A percentile compares a stretch with the other conserved stretches of the same genome.
Conservation (phyloP, 441 rosid genomes). For the Croton laevigatus region DNA sequence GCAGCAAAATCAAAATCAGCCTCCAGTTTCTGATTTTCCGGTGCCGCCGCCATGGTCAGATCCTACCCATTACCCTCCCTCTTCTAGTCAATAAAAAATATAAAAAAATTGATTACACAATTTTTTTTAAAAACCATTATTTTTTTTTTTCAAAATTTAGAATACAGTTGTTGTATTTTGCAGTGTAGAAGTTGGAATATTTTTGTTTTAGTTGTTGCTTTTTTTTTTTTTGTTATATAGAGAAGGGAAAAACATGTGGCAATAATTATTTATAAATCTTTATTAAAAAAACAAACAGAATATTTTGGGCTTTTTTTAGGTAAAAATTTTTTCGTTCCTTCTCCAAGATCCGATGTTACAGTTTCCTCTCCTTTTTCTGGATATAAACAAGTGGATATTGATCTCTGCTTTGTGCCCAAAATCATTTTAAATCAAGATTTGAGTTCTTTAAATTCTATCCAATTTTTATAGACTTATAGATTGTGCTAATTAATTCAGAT, state of each 20-base stretch:
- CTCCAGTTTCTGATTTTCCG: conserved; percentile 32
- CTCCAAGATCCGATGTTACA: neutral
- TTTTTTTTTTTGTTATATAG: conserved; percentile 8
- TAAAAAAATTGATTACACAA: conserved; percentile 1
- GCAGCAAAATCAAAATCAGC: conserved; percentile 29
- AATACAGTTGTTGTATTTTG: conserved; percentile 13
- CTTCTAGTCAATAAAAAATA: conserved; percentile 25
- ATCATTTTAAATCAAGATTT: neutral
- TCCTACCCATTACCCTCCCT: conserved; percentile 42
- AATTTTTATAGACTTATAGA: no score
- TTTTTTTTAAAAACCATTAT: neutral
- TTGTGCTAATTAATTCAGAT: no score
- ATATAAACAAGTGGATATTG: neutral
- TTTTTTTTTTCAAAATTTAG: neutral
- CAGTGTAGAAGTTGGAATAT: neutral
- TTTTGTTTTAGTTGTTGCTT: neutral
- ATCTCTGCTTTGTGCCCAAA: neutral
- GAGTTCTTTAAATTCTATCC: no score
- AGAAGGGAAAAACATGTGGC: neutral
- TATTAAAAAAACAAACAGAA: neutral
- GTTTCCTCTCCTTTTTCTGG: neutral
- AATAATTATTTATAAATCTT: neutral
- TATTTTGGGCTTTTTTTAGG: conserved; percentile 8
- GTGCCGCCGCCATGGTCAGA: conserved; percentile 43
- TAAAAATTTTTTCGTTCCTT: neutral